Base-by-base conservation (phyloP, 148 eudicot genomes). In the Arctostaphylos glauca region DNA sequence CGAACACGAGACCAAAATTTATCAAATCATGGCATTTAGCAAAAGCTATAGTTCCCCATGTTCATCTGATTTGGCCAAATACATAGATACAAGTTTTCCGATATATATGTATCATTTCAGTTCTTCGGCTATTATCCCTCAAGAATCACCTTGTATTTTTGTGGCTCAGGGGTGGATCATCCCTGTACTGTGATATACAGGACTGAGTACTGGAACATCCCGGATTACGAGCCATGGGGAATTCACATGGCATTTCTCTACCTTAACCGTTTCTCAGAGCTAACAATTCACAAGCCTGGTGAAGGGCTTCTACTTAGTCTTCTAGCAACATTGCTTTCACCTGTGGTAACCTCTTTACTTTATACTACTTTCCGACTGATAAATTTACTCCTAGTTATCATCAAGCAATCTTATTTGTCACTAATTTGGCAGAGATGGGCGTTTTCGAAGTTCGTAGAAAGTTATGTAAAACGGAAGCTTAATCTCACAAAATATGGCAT, bases 201-300 rank as follows among this genome's bases (percentile, higher is more conserved):
- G 68, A 93, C 87, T 2, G 88, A 85, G 8, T 91, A 89, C 67
- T 94, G 98, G 98, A 84, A 83, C 76, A 9, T 93, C 4, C 92
- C 95, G 0, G 92, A 93, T 82, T 78, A 80, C 79, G 52, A 81
- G 5, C 89, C 92, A 0, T 91, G 92, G 92, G 92, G 95, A 23
- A 72, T 87, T 38, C 87, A 87, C 38, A 46, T 90, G 0, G 81
- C 87, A 9, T 79, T 50, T 23, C 80, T 94, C 67, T 92, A 89
- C 86, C 67, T 88, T 46, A 90, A 81, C 55, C 94, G 98, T 21
- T 92, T 94, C 66, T 73, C 94, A 0, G 94, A 94, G 87, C 83
- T 94, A 31, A 64, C 85, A 83, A 78, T 94, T 79, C 94, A 93
- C 84, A 93, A 92, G 83, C 98, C 96, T 4, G 93, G 94, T 1